Evolutionary conservation across 2,329 filamentous ascomycete genomes (phyloP), one percentile per base, ranked within the genome.

Genomic region (Phaeophleospora eucalypticola): DNA sequence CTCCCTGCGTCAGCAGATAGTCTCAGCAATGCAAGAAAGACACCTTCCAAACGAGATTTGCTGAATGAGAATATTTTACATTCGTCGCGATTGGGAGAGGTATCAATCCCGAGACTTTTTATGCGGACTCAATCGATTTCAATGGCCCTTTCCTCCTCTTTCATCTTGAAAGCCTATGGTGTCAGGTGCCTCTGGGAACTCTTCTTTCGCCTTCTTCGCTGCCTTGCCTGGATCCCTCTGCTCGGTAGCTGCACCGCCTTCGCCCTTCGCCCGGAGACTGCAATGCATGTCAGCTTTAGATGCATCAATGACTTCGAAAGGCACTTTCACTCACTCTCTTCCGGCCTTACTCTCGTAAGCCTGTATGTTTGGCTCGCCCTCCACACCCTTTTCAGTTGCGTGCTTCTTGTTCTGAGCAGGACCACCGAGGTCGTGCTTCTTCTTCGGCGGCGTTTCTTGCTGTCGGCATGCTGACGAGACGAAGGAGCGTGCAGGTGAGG

Each of bases 121-220:
- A 29, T 29, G 24, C 24, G 7, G 12, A 29, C 6, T 12, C 12
- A 29, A 12, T 29, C 24, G 12, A 12, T 18, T 36, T 27, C 52
- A 69, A 57, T 51, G 61, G 34, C 71, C 71, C 45, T 72, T 70
- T 34, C 67, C 68, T 46, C 73, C 73, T 45, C 72, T 63, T 66
- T 76, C 73, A 58, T 75, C 72, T 59, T 76, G 71, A 69, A 76
- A 74, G 0, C 73, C 73, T 55, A 76, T 57, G 40, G 63, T 60
- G 40, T 70, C 71, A 1, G 73, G 73, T 12, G 71, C 67, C 58
- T 74, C 73, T 2, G 73, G 73, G 45, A 69, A 65, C 44, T 74
- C 71, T 44, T 71, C 59, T 65, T 75, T 75, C 19, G 71, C 69
- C 60, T 68, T 69, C 19, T 58, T 53, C 38, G 58, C 64, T 21